Evolutionary conservation across 164 flowering plant genomes (phyloP).

Genomic region (Cinnamomum chago): DNA sequence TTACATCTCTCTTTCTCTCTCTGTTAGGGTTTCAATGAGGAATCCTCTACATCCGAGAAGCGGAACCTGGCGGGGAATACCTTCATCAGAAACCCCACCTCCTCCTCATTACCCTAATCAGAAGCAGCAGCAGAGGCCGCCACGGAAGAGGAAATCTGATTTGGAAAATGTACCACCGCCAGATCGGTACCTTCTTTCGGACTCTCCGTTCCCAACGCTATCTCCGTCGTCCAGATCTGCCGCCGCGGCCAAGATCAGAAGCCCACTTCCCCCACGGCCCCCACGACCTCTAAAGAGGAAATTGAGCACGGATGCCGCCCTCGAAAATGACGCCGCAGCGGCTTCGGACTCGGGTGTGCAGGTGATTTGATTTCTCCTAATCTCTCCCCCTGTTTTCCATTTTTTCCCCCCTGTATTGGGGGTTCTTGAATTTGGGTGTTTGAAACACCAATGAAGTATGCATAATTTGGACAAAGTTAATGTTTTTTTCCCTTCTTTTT

Average conservation of each 20-base stretch:
- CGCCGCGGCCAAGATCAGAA: constrained; percentile 47
- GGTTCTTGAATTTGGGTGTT: neutral
- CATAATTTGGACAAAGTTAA: too few species aligned
- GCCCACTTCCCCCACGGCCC: constrained; percentile 84
- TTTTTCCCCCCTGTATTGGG: neutral
- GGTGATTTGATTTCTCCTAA: constrained; percentile 29
- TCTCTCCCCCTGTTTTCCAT: too few species aligned
- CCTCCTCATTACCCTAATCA: constrained; percentile 35
- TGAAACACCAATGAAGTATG: neutral
- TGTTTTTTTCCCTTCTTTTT: too few species aligned
- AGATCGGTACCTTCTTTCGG: constrained; percentile 33
- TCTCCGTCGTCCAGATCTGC: constrained; percentile 25
- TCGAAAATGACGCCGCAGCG: constrained; percentile 34
- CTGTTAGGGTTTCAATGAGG: neutral
- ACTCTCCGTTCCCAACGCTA: constrained; percentile 20
- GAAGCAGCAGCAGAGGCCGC: constrained; percentile 15
- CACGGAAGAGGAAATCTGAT: constrained; percentile 19
- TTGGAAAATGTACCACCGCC: constrained; percentile 45
- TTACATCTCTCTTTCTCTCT: neutral
- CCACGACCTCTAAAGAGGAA: constrained; percentile 73
- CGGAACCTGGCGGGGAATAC: constrained; percentile 41
- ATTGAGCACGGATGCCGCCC: constrained; percentile 42
- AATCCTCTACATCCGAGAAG: constrained; percentile 28
- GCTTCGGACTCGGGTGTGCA: constrained; percentile 72
- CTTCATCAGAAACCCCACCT: constrained; percentile 17